phyloP scores from a whole-genome alignment of 176 grass and related monocot species.

The Metroxylon sagu region DNA sequence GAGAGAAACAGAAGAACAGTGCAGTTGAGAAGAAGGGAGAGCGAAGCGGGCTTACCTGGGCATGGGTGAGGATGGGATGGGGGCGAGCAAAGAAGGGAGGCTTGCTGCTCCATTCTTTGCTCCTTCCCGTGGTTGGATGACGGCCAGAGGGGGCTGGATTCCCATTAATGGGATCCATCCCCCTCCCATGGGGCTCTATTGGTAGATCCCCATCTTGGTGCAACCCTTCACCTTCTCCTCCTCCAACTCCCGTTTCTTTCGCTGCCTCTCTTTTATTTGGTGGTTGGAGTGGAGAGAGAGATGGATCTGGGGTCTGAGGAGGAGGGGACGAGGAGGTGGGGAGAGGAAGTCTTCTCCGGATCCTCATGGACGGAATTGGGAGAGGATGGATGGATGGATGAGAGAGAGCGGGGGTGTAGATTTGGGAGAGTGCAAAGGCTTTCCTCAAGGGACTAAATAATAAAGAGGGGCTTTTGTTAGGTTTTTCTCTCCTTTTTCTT shows the following conservation, averaged over 20 bases:
- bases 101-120: neutral
- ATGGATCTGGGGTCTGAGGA: constrained; percentile 4
- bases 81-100: neutral
- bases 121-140: neutral
- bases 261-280: neutral
- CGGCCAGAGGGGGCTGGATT: neutral
- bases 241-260: neutral
- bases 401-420: constrained; percentile 1
- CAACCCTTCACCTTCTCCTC: neutral
- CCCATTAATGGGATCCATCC: no score
- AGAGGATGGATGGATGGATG: constrained; percentile 4
- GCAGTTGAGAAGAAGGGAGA: neutral
- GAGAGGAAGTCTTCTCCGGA: constrained; percentile 11
- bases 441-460: constrained; percentile 7
- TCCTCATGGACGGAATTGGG: constrained; percentile 14
- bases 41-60: neutral
- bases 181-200: neutral
- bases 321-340: neutral
- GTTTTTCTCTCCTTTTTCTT: neutral
- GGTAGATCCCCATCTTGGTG: constrained; percentile 14
- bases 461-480: neutral
- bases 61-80: no score
- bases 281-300: neutral
- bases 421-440: constrained; percentile 25
- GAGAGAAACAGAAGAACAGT: neutral